Conservation (phyloP, 192 early-diverging fungal species). For the Podila verticillata region DNA sequence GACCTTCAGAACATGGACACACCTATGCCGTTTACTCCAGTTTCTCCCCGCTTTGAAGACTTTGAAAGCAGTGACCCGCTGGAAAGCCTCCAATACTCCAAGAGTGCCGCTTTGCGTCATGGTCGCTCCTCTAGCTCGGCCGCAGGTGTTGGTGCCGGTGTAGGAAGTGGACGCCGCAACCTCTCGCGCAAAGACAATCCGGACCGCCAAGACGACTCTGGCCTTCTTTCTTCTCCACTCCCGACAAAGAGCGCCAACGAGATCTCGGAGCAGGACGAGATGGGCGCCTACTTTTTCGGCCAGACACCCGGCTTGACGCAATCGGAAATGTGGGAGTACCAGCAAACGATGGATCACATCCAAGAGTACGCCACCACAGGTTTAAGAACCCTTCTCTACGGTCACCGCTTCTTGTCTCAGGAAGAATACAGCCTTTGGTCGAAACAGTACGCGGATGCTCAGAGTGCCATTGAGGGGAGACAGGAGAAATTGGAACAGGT, state of each 20-base stretch:
- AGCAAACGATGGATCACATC: slow-evolving; percentile 69
- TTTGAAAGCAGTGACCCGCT: slow-evolving; percentile 33
- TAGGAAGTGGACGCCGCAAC: background rate
- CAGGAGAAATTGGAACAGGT: slow-evolving; percentile 63
- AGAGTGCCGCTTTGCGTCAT: slow-evolving; percentile 14
- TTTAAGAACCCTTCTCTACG: slow-evolving; percentile 85
- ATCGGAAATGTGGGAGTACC: slow-evolving; percentile 65
- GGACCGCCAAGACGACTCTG: background rate
- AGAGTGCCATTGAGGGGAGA: slow-evolving; percentile 70
- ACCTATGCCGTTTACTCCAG: slow-evolving; percentile 17
- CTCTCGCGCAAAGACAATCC: background rate
- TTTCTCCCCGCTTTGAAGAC: slow-evolving; percentile 7
- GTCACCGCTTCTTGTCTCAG: slow-evolving; percentile 69
- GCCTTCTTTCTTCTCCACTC: background rate
- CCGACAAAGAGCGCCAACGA: background rate
- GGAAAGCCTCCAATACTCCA: slow-evolving; percentile 34
- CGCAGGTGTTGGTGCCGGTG: slow-evolving; percentile 17
- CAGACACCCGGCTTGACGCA: slow-evolving; percentile 40
- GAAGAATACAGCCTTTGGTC: slow-evolving; percentile 77
- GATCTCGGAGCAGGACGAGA: slow-evolving; percentile 16
- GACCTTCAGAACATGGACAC: slow-evolving; percentile 27
- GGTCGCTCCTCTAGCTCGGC: slow-evolving; percentile 25
- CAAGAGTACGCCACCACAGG: slow-evolving; percentile 81
- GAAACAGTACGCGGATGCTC: slow-evolving; percentile 73
- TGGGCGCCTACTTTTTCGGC: slow-evolving; percentile 44